Percentiles rank a stretch among this genome's conserved stretches.
phyloP scores from a whole-genome alignment of 2,329 filamentous ascomycete species.

The Aspergillus hiratsukae region DNA sequence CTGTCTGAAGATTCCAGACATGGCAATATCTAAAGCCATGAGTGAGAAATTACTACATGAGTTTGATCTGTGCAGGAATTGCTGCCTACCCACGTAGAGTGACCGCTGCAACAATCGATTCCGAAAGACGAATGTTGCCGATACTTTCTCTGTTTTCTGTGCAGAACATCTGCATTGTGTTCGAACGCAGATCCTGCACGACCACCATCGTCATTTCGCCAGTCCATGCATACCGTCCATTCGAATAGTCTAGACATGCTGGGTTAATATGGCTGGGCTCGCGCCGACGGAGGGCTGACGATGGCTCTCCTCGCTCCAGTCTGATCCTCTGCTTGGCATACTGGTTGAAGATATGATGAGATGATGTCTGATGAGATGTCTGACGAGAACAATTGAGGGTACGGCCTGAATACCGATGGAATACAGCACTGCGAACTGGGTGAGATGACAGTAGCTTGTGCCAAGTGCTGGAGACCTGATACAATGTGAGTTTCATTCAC shows the following conservation, averaged over 20 bases:
- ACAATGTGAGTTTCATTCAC: not conserved
- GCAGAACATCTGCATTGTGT: slow-evolving; percentile 11
- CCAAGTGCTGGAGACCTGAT: slow-evolving; percentile 35
- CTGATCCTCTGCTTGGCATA: slow-evolving; percentile 20
- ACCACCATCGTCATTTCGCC: slow-evolving; percentile 8
- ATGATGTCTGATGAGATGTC: not conserved
- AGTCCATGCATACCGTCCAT: slow-evolving; percentile 19
- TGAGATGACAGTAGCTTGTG: slow-evolving; percentile 24
- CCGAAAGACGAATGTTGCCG: slow-evolving; percentile 15
- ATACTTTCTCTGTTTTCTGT: slow-evolving; percentile 21
- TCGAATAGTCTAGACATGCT: slow-evolving; percentile 15
- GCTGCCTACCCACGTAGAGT: slow-evolving; percentile 20
- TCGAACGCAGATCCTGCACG: slow-evolving; percentile 12
- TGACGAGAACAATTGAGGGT: not conserved
- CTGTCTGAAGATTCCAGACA: slow-evolving; percentile 25
- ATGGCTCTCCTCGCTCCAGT: slow-evolving; percentile 22
- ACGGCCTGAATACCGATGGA: slow-evolving; percentile 13
- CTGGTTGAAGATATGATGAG: slow-evolving; percentile 6
- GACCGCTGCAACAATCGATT: slow-evolving; percentile 17
- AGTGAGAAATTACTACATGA: not conserved
- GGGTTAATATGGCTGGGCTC: not conserved
- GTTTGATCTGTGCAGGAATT: not conserved
- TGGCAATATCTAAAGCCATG: slow-evolving; percentile 23
- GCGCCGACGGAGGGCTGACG: not conserved
- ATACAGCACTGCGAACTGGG: slow-evolving; percentile 13